These are phyloP conservation scores for Ajuga chamaepitys DNA, from an alignment of 257 asterid species.

Conservation along the genomic window DNA sequence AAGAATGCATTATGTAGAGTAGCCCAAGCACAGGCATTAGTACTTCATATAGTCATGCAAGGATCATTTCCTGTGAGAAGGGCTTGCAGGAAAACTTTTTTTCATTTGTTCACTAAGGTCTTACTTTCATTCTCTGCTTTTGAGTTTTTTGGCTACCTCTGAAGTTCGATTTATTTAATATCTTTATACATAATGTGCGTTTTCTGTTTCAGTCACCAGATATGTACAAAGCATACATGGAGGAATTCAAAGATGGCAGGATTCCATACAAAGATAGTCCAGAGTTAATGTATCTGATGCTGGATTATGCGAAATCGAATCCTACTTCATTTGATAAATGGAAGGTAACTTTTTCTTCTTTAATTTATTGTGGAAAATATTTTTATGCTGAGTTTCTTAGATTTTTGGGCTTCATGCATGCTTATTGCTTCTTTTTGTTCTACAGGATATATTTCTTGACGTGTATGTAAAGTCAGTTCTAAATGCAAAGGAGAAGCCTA, in stretches of 20 bases:
- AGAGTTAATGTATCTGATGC: slow-evolving; percentile 52
- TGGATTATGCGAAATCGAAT: slow-evolving; percentile 51
- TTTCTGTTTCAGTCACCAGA: slow-evolving; percentile 64
- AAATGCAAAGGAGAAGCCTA: slow-evolving; percentile 86
- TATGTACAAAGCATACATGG: slow-evolving; percentile 55
- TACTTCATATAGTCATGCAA: slow-evolving; percentile 58
- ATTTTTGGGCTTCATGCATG: slow-evolving; percentile 5
- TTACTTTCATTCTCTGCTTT: slow-evolving; percentile 5
- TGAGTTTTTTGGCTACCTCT: slow-evolving; percentile 11
- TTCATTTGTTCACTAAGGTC: slow-evolving; percentile 73
- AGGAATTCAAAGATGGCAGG: slow-evolving; percentile 67
- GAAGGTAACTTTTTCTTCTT: slow-evolving; percentile 44
- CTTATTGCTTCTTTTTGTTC: slow-evolving; percentile 23
- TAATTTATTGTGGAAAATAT: background rate
- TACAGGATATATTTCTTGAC: slow-evolving; percentile 75
- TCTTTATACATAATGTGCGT: slow-evolving; percentile 11
- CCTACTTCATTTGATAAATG: slow-evolving; percentile 48
- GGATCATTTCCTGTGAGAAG: slow-evolving; percentile 64
- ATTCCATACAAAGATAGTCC: slow-evolving; percentile 71
- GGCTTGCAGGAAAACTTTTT: slow-evolving; percentile 53
- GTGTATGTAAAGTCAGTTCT: slow-evolving; percentile 67
- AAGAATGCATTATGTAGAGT: slow-evolving; percentile 76
- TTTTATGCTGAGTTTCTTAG: background rate
- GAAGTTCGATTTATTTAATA: slow-evolving; percentile 7
- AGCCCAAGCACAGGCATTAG: slow-evolving; percentile 73